Conservation (phyloP, 345 rosid species). For the Arabidopsis suecica region DNA sequence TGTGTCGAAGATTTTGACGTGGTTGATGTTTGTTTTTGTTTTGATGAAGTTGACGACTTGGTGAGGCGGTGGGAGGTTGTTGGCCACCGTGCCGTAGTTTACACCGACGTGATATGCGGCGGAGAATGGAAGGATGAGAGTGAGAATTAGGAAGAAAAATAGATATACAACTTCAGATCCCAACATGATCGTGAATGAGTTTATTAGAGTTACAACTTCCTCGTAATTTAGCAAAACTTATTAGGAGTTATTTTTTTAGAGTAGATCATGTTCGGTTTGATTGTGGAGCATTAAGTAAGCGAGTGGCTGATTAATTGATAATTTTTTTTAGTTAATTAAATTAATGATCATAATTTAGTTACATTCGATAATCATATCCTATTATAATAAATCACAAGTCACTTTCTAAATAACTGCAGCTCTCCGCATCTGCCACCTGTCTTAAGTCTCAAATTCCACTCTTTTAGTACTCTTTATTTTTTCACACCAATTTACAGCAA, state of each 20-base stretch:
- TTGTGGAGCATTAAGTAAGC: slow-evolving; percentile 3
- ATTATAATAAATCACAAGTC: no score
- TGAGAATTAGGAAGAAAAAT: slow-evolving; percentile 28
- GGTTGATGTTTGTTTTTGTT: slow-evolving; percentile 68
- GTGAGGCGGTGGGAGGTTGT: slow-evolving; percentile 77
- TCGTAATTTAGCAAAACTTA: neutral
- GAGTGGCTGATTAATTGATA: neutral
- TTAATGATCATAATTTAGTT: no score
- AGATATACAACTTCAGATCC: neutral
- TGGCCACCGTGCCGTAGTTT: slow-evolving; percentile 85
- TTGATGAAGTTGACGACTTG: slow-evolving; percentile 72
- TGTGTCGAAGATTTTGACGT: slow-evolving; percentile 77
- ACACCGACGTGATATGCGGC: slow-evolving; percentile 60
- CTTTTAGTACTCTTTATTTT: no score
- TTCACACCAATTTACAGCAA: no score
- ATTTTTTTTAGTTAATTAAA: no score
- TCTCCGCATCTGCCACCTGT: no score
- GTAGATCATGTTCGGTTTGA: neutral
- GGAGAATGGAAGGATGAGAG: slow-evolving; percentile 23
- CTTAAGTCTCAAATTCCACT: no score
- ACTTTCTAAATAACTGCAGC: no score
- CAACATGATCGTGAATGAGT: slow-evolving; percentile 30
- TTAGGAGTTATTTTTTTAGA: neutral
- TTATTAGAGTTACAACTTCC: neutral
- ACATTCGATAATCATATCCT: no score